phyloP scores from a whole-genome alignment of 352 stramenopile species.

The Globisporangium apiculatum region DNA sequence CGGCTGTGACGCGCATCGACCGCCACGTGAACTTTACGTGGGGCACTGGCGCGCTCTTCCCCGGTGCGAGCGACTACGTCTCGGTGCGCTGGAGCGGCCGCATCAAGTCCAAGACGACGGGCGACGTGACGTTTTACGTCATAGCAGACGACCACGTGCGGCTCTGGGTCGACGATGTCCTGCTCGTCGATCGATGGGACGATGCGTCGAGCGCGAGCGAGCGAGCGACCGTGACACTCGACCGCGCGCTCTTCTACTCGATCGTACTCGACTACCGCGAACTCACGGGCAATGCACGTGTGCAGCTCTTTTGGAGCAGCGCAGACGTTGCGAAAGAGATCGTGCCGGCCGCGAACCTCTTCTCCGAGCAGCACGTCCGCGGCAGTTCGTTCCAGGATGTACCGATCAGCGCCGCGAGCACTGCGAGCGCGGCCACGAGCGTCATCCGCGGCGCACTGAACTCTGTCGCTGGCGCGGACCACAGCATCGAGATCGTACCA shows the following conservation, averaged over 20 bases:
- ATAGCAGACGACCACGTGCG: constrained; percentile 43
- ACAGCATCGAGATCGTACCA: constrained; percentile 36
- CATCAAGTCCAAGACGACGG: constrained; percentile 36
- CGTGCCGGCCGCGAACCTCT: constrained; percentile 35
- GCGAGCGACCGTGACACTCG: constrained; percentile 18
- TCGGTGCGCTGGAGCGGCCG: constrained; percentile 62
- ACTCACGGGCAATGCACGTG: constrained; percentile 24
- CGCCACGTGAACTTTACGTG: constrained; percentile 71
- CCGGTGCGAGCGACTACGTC: constrained; percentile 41
- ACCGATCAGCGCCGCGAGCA: constrained; percentile 21
- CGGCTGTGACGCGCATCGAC: constrained; percentile 46
- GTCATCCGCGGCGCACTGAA: constrained; percentile 22
- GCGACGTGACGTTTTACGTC: constrained; percentile 37
- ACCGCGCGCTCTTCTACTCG: constrained; percentile 31
- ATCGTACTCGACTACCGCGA: constrained; percentile 63
- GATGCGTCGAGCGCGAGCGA: constrained; percentile 14
- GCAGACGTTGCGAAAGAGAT: constrained; percentile 27
- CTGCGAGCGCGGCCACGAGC: constrained; percentile 16
- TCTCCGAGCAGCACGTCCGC: constrained; percentile 38
- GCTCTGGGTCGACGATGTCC: constrained; percentile 52
- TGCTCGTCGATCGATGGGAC: constrained; percentile 64
- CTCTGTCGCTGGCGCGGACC: constrained; percentile 21
- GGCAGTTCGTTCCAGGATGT: constrained; percentile 46
- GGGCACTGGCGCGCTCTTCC: constrained; percentile 36
- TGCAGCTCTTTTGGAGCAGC: constrained; percentile 45